Percentiles rank a stretch among this genome's conserved stretches.
Evolutionary conservation across 139 green algal genomes (phyloP).

Genomic region (Chlamydomonas sphaeroides): DNA sequence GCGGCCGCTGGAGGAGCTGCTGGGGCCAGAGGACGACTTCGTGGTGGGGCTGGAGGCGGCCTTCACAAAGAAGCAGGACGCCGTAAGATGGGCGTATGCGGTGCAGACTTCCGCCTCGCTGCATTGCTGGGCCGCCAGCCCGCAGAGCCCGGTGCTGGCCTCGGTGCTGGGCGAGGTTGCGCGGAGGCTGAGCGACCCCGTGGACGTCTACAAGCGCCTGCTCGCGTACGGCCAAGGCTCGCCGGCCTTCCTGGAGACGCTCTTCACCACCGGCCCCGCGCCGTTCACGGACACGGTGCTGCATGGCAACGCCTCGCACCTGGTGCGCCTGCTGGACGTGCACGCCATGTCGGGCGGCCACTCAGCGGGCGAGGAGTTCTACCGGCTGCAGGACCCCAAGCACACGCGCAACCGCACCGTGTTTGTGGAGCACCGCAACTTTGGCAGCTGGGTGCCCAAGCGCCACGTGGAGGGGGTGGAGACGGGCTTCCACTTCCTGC

Average conservation of each 20-base stretch:
- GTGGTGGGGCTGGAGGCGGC: background rate
- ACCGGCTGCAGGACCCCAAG: background rate
- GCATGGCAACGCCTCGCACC: background rate
- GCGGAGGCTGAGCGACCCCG: background rate
- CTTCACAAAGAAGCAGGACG: background rate
- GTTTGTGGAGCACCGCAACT: background rate
- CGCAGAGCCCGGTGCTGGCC: background rate
- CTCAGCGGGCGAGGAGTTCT: background rate
- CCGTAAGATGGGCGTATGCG: background rate
- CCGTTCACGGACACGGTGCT: background rate
- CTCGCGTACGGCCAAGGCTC: background rate
- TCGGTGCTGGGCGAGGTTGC: background rate
- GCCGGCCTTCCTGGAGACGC: background rate
- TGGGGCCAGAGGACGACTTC: background rate
- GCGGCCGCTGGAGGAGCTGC: background rate
- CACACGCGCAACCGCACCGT: background rate
- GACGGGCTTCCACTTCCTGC: background rate
- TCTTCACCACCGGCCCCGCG: background rate
- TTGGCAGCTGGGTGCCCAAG: background rate
- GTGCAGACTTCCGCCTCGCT: background rate
- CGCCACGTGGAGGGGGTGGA: background rate
- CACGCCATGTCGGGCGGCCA: background rate
- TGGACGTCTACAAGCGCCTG: background rate
- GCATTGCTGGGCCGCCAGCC: background rate
- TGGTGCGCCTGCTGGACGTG: background rate